Conservation (phyloP, 306 rosid species). For the Trichosanthes cucumerina region DNA sequence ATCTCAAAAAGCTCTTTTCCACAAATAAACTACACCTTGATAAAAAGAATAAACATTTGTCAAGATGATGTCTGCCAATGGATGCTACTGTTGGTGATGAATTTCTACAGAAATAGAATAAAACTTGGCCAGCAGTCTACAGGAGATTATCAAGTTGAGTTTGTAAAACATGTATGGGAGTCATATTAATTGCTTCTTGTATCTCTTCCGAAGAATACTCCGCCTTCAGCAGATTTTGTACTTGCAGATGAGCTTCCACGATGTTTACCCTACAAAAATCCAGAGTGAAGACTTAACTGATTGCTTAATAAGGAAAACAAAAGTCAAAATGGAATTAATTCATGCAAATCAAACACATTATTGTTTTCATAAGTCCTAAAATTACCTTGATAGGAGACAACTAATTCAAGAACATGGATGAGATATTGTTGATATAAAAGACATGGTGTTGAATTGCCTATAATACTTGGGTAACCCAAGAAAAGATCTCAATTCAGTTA, state of each 20-base stretch:
- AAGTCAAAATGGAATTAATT: background rate
- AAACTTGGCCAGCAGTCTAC: constrained; percentile 18
- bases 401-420: background rate
- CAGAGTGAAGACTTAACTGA: background rate
- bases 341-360: background rate
- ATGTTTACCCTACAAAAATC: constrained; percentile 57
- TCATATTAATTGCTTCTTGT: constrained; percentile 48
- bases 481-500: background rate
- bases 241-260: constrained; percentile 84
- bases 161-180: constrained; percentile 55
- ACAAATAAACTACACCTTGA: background rate
- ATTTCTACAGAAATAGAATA: background rate
- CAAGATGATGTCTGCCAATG: background rate
- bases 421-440: background rate
- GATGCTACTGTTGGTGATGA: background rate
- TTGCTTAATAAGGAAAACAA: background rate
- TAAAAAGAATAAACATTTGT: background rate
- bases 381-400: background rate
- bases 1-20: background rate
- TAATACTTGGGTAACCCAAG: background rate
- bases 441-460: background rate
- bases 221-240: constrained; percentile 52
- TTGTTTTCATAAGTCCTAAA: background rate
- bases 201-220: constrained; percentile 80
- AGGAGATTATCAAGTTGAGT: constrained; percentile 60